Conservation (phyloP, 2,329 filamentous ascomycete species). For the Dactylellina haptotyla region DNA sequence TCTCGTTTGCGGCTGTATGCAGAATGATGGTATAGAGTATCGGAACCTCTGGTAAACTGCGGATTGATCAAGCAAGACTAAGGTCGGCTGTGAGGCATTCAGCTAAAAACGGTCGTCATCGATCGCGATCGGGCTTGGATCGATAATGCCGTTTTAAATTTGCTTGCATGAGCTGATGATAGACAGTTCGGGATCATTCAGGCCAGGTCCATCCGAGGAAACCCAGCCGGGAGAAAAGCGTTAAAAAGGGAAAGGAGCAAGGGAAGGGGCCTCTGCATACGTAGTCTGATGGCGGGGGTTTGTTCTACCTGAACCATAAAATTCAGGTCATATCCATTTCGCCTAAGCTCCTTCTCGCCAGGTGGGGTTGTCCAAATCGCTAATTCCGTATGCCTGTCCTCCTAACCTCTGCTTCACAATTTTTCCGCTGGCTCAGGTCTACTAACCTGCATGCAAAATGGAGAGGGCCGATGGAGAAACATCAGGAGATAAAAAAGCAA, state of each 20-base stretch:
- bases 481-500: too few species aligned
- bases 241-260: not conserved
- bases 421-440: slow-evolving; percentile 9
- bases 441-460: not conserved
- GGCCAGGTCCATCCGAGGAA: not conserved
- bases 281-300: slow-evolving; percentile 17
- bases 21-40: too few species aligned
- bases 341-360: slow-evolving; percentile 4
- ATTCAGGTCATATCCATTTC: slow-evolving; percentile 7
- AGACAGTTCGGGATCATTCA: not conserved
- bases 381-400: slow-evolving; percentile 17
- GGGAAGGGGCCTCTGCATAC: not conserved
- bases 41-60: too few species aligned
- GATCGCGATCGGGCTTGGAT: not conserved
- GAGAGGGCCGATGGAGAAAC: not conserved
- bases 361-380: slow-evolving; percentile 9
- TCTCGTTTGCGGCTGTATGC: too few species aligned
- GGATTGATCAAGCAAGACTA: too few species aligned
- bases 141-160: not conserved
- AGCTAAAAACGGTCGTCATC: not conserved
- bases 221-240: not conserved
- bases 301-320: not conserved
- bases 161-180: slow-evolving; percentile 15
- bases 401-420: slow-evolving; percentile 11
- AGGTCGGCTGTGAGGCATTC: not conserved